Conservation (phyloP, 495 filamentous ascomycete species). For the Paragyromitra xinjiangensis region DNA sequence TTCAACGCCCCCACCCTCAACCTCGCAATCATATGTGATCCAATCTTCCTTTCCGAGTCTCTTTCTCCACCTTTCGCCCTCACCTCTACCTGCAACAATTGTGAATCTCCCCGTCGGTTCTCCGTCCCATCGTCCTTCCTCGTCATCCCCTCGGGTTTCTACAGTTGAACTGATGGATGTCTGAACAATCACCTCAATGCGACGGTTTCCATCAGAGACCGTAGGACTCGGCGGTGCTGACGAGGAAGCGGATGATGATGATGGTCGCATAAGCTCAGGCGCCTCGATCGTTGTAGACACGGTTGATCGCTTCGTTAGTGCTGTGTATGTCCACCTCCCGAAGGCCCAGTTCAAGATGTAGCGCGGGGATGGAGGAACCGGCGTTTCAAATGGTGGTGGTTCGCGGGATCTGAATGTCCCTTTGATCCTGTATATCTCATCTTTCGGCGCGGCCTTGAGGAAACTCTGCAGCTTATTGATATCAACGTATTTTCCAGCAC, state of each 20-base stretch:
- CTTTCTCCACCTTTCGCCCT: conserved; percentile 90
- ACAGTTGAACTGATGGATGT: conserved; percentile 56
- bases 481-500: conserved; percentile 65
- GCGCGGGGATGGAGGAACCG: conserved; percentile 54
- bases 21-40: conserved; percentile 42
- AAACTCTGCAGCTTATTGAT: conserved; percentile 71
- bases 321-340: conserved; percentile 89
- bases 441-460: conserved; percentile 76
- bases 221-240: conserved; percentile 56
- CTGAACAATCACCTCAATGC: conserved; percentile 55
- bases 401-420: conserved; percentile 72
- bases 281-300: conserved; percentile 56
- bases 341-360: conserved; percentile 99
- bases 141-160: conserved; percentile 59
- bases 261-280: conserved; percentile 50
- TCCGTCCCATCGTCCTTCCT: conserved; percentile 60
- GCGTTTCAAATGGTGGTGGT: conserved; percentile 62
- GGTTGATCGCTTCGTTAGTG: conserved; percentile 60
- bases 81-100: conserved; percentile 82
- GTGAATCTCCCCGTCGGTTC: conserved; percentile 70
- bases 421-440: conserved; percentile 96
- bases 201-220: conserved; percentile 37
- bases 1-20: conserved; percentile 19
- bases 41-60: conserved; percentile 66
- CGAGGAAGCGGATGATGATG: conserved; percentile 56